Base-by-base conservation (phyloP, 2,329 filamentous ascomycete genomes). In the Diaporthe vexans region DNA sequence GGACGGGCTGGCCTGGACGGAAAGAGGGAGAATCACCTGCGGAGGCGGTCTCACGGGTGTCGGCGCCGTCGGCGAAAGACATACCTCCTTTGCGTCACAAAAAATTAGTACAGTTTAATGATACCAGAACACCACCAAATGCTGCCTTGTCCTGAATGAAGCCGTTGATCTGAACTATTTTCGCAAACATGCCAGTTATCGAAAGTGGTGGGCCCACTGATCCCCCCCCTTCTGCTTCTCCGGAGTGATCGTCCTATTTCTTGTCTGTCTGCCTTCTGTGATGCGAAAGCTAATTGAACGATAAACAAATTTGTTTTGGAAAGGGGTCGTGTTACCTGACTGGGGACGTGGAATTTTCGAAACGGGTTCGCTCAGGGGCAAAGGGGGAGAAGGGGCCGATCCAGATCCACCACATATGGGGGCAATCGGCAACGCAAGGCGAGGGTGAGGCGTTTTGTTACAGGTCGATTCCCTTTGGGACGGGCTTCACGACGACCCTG, bases 1-100 rank as follows among this genome's bases (percentile, higher is more conserved):
- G 70, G 63, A 74, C 74, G 65, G 74, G 71, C 74, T 74, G 74
- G 74, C 58, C 74, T 75, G 74, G 72, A 74, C 67, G 71, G 54
- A 59, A 73, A 52, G 26, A 48, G 24, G 40, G 29, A 61, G 52
- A 58, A 33, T 48, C 71, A 65, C 54, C 59, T 29, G 43, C 46
- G 73, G 48, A 57, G 68, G 26, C n/a, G 24, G 54, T 67, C 26
- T 73, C 63, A 70, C 17, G 35, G 54, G 70, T 51, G 21, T 46
- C 58, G 56, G 63, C 63, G 71, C 48, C 17, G 48, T 40, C 58
- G 61, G 48, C 40, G 54, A 56, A 35, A 65, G 73, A 75, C 54
- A 48, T 21, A 33, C 2, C 48, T 54, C 46, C n/a, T 68, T 68
- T 68, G 63, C 63, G 37, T 17, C 63, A 54, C 15, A 68, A 46